Percentiles rank a stretch among this genome's conserved stretches.
Evolutionary conservation across 768 basidiomycete genomes (phyloP).

Genomic region (Russula olivacea): DNA sequence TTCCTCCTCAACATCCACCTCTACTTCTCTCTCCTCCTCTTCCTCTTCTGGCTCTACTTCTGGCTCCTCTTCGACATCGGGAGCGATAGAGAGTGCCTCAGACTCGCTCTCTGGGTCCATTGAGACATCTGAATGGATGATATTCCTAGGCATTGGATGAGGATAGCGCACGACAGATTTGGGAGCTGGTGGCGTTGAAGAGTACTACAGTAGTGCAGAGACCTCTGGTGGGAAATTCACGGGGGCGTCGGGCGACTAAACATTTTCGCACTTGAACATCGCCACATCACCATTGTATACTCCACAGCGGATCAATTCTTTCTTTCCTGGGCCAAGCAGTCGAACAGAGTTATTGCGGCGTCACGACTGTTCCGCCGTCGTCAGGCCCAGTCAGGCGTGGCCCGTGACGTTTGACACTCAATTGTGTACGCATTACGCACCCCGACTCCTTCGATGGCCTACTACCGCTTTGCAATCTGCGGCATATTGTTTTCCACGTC

Average conservation of each 20-base stretch:
- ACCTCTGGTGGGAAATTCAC: not conserved
- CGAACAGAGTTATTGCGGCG: not conserved
- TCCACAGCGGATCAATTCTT: not conserved
- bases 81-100: constrained; percentile 16
- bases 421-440: not conserved
- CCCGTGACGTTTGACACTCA: not conserved
- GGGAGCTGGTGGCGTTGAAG: not conserved
- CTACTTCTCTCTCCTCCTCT: constrained; percentile 31
- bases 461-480: not conserved
- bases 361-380: not conserved
- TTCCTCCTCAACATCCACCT: constrained; percentile 39
- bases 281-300: not conserved
- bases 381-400: not conserved
- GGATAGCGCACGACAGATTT: not conserved
- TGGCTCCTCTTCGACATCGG: constrained; percentile 36
- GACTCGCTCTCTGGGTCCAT: constrained; percentile 23
- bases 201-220: too few species aligned
- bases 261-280: not conserved
- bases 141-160: constrained; percentile 19
- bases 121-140: constrained; percentile 23
- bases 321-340: not conserved
- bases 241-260: not conserved
- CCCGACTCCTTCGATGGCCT: not conserved
- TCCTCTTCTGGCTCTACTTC: constrained; percentile 37
- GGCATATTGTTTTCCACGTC: constrained; percentile 9